Evolutionary conservation across 2,329 filamentous ascomycete species (phyloP), one percentile per base, ranked within the genome.

Genomic region (Knufia petricola): DNA sequence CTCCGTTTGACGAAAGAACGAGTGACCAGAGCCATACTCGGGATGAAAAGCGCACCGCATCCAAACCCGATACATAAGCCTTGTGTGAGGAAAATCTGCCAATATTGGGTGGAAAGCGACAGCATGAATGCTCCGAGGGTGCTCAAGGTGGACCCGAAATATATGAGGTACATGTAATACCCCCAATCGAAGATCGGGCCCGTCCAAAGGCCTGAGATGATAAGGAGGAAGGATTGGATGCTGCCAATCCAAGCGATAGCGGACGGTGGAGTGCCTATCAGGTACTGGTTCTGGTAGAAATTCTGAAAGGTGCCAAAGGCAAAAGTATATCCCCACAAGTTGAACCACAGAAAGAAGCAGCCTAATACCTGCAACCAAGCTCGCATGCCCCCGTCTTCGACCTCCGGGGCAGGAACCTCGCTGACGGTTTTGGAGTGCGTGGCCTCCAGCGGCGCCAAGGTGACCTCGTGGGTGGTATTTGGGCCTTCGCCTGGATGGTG

Each of bases 341-440:
- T 54, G 48, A 55, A 54, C 38, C 19, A 42, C 42, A 83, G 83
- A 57, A 82, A 78, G 72, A 88, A 95, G 21, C 82, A 82, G 24
- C 88, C 89, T 13, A 90, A 67, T 2, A 95, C 87, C 30, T 94
- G 87, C 9, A 86, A 74, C 87, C 89, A 95, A 49, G 86, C 87
- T 56, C 77, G 68, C 13, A 52, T 9, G 15, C 90, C 89, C 46
- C 88, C 88, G 68, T 95, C 89, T 0, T 87, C 88, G 59, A 48
- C 17, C 15, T 31, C 36, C 2, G 45, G 37, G 13, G 28, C 31
- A 17, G 48, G 37, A 24, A 50, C 50, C 23, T 47, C 34, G 23
- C 50, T 46, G 10, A 42, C 41, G 17, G 51, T 21, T 17, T 50
- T 49, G 24, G 44, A 40, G 10, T 48, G 19, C 8, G 39, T 30